These are phyloP conservation scores for Elongisporangium prolatum DNA, from an alignment of 352 stramenopile species.

Conservation along the genomic window DNA sequence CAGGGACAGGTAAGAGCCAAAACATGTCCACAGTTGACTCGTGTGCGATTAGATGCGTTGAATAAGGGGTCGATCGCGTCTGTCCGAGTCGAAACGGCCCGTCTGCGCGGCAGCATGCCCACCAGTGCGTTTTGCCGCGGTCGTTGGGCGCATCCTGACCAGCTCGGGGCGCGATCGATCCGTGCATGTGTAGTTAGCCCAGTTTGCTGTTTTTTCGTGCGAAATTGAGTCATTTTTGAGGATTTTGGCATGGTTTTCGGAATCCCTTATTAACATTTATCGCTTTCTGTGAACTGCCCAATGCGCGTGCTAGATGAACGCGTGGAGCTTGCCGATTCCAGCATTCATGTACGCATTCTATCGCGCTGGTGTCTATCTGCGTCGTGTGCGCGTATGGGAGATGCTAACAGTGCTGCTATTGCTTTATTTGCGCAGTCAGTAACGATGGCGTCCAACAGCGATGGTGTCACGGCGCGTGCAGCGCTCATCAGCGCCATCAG, in stretches of 20 bases:
- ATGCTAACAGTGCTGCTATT: conserved; percentile 15
- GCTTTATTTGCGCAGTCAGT: conserved; percentile 32
- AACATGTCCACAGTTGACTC: neutral
- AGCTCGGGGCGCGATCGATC: conserved; percentile 1
- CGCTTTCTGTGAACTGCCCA: neutral
- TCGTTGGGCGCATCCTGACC: neutral
- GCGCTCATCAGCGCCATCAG: conserved; percentile 49
- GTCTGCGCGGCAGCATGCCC: neutral
- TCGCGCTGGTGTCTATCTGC: neutral
- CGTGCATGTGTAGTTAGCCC: neutral
- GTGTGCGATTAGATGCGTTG: neutral
- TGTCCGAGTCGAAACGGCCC: neutral
- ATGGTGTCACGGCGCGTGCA: conserved; percentile 22
- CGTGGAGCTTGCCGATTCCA: conserved; percentile 1
- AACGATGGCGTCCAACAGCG: conserved; percentile 43
- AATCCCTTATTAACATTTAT: neutral
- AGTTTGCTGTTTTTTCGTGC: conserved; percentile 3
- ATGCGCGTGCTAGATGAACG: conserved; percentile 1
- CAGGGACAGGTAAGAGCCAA: conserved; percentile 20
- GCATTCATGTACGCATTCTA: conserved; percentile 12
- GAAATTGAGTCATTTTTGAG: conserved; percentile 18
- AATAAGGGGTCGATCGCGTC: neutral
- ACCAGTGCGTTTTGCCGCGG: neutral
- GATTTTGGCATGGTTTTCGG: conserved; percentile 8
- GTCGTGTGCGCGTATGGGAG: conserved; percentile 5